phyloP scores from a whole-genome alignment of 2,329 filamentous ascomycete genomes.

The Alternaria consortialis region DNA sequence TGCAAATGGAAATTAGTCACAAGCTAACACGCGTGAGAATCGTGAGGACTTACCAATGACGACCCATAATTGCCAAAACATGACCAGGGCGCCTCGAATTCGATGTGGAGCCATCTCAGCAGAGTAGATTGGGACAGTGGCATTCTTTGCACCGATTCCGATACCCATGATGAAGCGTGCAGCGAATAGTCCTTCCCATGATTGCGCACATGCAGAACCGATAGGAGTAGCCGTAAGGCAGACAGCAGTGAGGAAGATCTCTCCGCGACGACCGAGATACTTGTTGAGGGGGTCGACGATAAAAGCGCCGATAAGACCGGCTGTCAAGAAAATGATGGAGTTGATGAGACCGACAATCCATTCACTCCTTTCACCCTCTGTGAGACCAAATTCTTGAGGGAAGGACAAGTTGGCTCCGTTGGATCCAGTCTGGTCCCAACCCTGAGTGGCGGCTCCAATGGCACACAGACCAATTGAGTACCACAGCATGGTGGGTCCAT shows the following conservation, averaged over 20 bases:
- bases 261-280: slow-evolving; percentile 48
- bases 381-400: slow-evolving; percentile 64
- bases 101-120: slow-evolving; percentile 48
- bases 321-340: slow-evolving; percentile 53
- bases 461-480: slow-evolving; percentile 74
- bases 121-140: slow-evolving; percentile 47
- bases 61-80: slow-evolving; percentile 53
- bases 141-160: slow-evolving; percentile 47
- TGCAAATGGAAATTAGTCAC: slow-evolving; percentile 14
- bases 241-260: slow-evolving; percentile 50
- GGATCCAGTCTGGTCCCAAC: slow-evolving; percentile 71
- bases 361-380: slow-evolving; percentile 26
- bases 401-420: slow-evolving; percentile 68
- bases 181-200: slow-evolving; percentile 49
- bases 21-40: slow-evolving; percentile 10
- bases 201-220: slow-evolving; percentile 48
- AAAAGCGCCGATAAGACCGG: slow-evolving; percentile 42
- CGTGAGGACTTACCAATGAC: slow-evolving; percentile 35
- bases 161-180: slow-evolving; percentile 49
- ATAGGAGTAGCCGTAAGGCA: slow-evolving; percentile 51
- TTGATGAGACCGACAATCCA: slow-evolving; percentile 48
- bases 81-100: slow-evolving; percentile 51
- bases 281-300: slow-evolving; percentile 50
- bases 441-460: slow-evolving; percentile 72
- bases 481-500: slow-evolving; percentile 66